These are phyloP conservation scores for Thalassiosira profunda DNA, from an alignment of 108 stramenopile species.

Conservation along the genomic window DNA sequence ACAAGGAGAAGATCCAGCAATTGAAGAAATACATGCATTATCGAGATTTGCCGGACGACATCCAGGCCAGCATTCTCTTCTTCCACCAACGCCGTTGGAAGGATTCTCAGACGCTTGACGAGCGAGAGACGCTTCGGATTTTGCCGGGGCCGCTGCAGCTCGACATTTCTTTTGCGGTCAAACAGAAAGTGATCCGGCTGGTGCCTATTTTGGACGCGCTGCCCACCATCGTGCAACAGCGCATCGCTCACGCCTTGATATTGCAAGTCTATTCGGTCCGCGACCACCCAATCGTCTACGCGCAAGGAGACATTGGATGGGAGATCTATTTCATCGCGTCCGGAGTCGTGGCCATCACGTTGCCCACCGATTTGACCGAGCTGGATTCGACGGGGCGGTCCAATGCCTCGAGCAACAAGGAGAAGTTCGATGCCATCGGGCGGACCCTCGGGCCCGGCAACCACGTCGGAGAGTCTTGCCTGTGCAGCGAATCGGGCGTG, in stretches of 20 bases:
- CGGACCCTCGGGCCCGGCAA: constrained; percentile 32
- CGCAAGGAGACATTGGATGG: constrained; percentile 58
- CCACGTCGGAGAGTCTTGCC: constrained; percentile 62
- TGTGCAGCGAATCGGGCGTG: constrained; percentile 50
- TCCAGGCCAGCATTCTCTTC: constrained; percentile 39
- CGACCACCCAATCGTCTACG: constrained; percentile 36
- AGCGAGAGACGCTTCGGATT: constrained; percentile 36
- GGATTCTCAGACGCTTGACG: constrained; percentile 37
- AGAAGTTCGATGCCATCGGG: constrained; percentile 40
- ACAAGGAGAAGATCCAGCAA: constrained; percentile 50
- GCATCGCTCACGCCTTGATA: constrained; percentile 38
- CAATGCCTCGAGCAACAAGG: not conserved
- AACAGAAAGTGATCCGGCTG: constrained; percentile 18
- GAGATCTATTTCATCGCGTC: constrained; percentile 53
- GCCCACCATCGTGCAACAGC: constrained; percentile 28
- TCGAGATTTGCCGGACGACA: constrained; percentile 34
- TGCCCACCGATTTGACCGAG: constrained; percentile 47
- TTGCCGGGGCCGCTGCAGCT: constrained; percentile 54
- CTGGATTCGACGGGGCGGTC: constrained; percentile 48
- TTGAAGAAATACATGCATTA: constrained; percentile 52
- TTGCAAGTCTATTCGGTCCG: constrained; percentile 32
- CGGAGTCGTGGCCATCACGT: constrained; percentile 36
- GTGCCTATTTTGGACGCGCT: constrained; percentile 39
- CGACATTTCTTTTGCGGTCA: constrained; percentile 50
- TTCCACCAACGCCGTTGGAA: constrained; percentile 50